Percentiles rank a stretch among this genome's conserved stretches.
phyloP scores from a whole-genome alignment of 2,329 filamentous ascomycete genomes.

The Cadophora sp. region DNA sequence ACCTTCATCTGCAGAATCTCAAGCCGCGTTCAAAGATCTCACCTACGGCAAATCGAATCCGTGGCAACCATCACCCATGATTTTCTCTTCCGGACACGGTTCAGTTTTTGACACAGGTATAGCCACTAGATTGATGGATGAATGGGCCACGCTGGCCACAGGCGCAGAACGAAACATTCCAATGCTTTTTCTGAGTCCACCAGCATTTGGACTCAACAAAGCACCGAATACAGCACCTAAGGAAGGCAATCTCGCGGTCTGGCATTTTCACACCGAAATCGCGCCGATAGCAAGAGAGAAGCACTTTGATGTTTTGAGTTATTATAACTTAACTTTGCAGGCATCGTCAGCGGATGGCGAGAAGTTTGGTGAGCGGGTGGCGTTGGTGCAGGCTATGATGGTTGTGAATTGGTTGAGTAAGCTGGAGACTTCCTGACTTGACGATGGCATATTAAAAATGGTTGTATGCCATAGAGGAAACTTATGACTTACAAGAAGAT shows the following conservation, averaged over 20 bases:
- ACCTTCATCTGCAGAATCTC: constrained; percentile 41
- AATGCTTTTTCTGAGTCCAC: constrained; percentile 51
- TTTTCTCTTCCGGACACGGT: constrained; percentile 45
- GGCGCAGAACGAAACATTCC: constrained; percentile 47
- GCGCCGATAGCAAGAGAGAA: constrained; percentile 42
- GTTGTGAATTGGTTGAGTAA: constrained; percentile 46
- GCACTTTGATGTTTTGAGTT: constrained; percentile 49
- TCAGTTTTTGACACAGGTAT: constrained; percentile 42
- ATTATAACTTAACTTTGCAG: constrained; percentile 53
- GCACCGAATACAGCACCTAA: constrained; percentile 3
- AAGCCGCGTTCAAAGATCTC: constrained; percentile 44
- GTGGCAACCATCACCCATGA: constrained; percentile 49
- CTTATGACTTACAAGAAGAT: background rate
- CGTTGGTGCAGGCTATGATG: constrained; percentile 49
- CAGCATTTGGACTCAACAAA: constrained; percentile 35
- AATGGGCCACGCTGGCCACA: constrained; percentile 48
- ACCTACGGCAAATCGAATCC: constrained; percentile 40
- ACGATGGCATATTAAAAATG: background rate
- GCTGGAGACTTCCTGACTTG: constrained; percentile 40
- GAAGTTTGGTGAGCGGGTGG: constrained; percentile 48
- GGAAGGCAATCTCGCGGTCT: constrained; percentile 35
- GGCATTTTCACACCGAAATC: constrained; percentile 48
- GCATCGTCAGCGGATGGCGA: constrained; percentile 48
- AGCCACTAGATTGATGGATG: constrained; percentile 46
- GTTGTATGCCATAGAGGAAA: no score